Evolutionary conservation across 805 yeast species (phyloP), one percentile per base, ranked within the genome.

Genomic region (Yarrowia sp.): DNA sequence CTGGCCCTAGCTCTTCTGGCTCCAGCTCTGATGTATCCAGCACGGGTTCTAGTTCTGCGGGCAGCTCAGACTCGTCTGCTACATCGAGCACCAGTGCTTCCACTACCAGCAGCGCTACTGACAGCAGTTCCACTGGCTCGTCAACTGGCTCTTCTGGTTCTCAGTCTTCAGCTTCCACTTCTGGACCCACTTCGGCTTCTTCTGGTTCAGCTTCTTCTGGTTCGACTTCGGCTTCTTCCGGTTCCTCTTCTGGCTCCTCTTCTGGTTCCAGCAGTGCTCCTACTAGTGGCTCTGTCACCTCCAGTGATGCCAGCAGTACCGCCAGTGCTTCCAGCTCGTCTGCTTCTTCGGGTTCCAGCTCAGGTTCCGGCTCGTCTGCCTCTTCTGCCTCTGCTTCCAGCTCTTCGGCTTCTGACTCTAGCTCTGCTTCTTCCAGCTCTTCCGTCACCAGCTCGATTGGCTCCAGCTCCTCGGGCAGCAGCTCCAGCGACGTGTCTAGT

Each of bases 11-110:
- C 50, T 46, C 50, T 22, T 22, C 50, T 45, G 10, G 22, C 12
- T 8, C 48, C 5, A 48, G 52, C 16, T 48, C 52, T 8, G 52
- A 26, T 32, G 55, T 32, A n/a, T 49, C 53, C 53, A 49, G 53
- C 55, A 5, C 55, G 19, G 40, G 40, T n/a, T 50, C 56, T 14
- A 50, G 41, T 12, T 50, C 58, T 36, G 42, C 43, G 19, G 41
- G 26, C 58, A 50, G 26, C 19, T 35, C 42, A 8, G 56, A 35
- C 26, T n/a, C 56, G 16, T 48, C 52, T 48, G 35, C 52, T 10
- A 32, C 40, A 15, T 50, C 55, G 10, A 22, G 40, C 40, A 0
- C 50, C 35, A 46, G 35, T 22, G 35, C 12, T 12, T 49, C 55
- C 1, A n/a, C 22, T 10, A n/a, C 22, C 8, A 16, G 11, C 14